These are phyloP conservation scores for Allantophomopsis lycopodina DNA, from an alignment of 2,329 filamentous ascomycete species.

Conservation along the genomic window DNA sequence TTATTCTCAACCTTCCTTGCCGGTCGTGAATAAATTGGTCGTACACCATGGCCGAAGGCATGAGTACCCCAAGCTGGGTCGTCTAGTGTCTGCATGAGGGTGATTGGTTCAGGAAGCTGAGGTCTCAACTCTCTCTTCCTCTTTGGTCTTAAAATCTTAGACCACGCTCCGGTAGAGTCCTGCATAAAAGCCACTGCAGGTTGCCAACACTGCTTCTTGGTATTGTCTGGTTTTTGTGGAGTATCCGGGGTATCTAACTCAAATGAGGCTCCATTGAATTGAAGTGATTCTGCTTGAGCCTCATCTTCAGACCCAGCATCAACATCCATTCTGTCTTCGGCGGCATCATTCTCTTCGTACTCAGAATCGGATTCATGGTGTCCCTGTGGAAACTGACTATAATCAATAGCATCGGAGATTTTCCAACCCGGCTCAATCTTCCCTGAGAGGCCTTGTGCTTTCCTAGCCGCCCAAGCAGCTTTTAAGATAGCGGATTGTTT, in stretches of 20 bases:
- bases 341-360: no score
- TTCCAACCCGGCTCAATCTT: not conserved
- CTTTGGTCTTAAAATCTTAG: not conserved
- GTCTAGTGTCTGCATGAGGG: conserved; percentile 14
- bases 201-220: not conserved
- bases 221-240: no score
- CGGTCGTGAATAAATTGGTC: conserved; percentile 14
- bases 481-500: no score
- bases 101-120: conserved; percentile 14
- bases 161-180: conserved; percentile 1
- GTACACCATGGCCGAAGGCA: conserved; percentile 17
- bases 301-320: no score
- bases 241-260: no score
- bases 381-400: no score
- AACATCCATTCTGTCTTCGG: no score
- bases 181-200: not conserved
- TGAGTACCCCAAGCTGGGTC: conserved; percentile 14
- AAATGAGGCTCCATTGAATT: no score
- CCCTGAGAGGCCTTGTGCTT: not conserved
- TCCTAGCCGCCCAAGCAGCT: not conserved
- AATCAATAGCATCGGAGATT: no score
- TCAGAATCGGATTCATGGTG: not conserved
- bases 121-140: conserved; percentile 1
- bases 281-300: no score
- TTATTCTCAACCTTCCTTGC: conserved; percentile 10